Evolutionary conservation across 2,329 filamentous ascomycete species (phyloP), one percentile per base, ranked within the genome.

Genomic region (Beauveria pseudobassiana): DNA sequence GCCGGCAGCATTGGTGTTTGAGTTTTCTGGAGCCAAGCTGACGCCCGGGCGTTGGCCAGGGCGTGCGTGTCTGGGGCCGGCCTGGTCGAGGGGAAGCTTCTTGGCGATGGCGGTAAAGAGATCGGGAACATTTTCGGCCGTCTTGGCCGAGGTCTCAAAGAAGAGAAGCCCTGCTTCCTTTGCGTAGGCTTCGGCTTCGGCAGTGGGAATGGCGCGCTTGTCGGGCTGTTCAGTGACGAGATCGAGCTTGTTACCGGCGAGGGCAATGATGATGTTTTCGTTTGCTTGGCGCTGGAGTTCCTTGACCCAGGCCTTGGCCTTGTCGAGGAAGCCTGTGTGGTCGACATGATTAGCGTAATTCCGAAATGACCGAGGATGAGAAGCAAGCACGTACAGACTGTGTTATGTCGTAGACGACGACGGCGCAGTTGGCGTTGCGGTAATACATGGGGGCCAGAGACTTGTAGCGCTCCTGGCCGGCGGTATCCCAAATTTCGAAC

Each of bases 381-480:
- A 28, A 14, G 8, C 18, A 46, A 59, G 38, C 55, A 78, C 90
- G 65, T 87, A 99, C 95, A 68, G 95, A 91, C 85, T 99, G 95
- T 72, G 95, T 99, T 73, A 99, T 98, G 78, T 99, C 95, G 78
- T 99, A 99, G 67, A 99, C 95, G 54, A 99, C 93, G 38, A 99
- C 93, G 63, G 96, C 95, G 79, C 95, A 98, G 85, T 99, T 98
- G 69, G 96, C 96, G 75, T 99, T 99, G 70, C 96, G 84, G 80
- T 99, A 99, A 82, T 99, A 99, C 95, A 99, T 99, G 70, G 95
- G 95, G 40, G 95, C 95, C 67, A 99, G 83, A 14, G 95, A 98
- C 83, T 98, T 98, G 85, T 98, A 99, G 73, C 96, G 87, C 79
- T 99, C 95, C 80, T 99, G 95, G 66, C 95, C 95, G 65, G 95